A percentile compares a stretch with the other conserved stretches of the same genome.
These are phyloP conservation scores for Didymella lethalis DNA, from an alignment of 2,329 filamentous ascomycete genomes.

Conservation along the genomic window DNA sequence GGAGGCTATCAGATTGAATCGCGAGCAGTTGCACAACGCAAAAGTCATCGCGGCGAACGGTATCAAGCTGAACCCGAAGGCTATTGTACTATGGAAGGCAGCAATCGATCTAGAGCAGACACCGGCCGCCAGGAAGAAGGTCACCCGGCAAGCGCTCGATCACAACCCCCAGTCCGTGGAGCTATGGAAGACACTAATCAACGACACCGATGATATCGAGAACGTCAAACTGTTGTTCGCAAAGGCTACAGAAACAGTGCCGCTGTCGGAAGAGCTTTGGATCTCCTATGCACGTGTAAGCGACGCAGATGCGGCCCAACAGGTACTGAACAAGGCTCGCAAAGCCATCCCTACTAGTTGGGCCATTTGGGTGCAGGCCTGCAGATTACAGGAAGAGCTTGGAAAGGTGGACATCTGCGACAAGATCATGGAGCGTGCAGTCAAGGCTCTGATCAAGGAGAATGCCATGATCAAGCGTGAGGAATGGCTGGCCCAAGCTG, in stretches of 20 bases:
- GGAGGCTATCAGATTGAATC: constrained; percentile 89
- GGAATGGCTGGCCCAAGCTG: constrained; percentile 94
- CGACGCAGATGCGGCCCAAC: constrained; percentile 88
- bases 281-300: constrained; percentile 90
- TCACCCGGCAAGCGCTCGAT: constrained; percentile 88
- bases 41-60: constrained; percentile 95
- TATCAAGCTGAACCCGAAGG: constrained; percentile 88
- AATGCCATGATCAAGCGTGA: constrained; percentile 97
- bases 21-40: constrained; percentile 79
- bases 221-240: constrained; percentile 89
- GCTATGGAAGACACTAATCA: constrained; percentile 98
- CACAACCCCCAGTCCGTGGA: constrained; percentile 93
- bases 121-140: constrained; percentile 84
- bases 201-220: constrained; percentile 87
- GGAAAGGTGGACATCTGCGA: constrained; percentile 76
- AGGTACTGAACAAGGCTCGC: constrained; percentile 92
- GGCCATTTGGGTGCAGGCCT: constrained; percentile 96
- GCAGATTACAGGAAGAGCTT: constrained; percentile 87
- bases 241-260: constrained; percentile 95
- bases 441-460: constrained; percentile 86
- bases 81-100: constrained; percentile 90
- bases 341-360: constrained; percentile 92
- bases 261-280: constrained; percentile 93
- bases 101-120: constrained; percentile 93
- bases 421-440: constrained; percentile 93